phyloP scores from a whole-genome alignment of 2,329 filamentous ascomycete species.

The Aspergillus fischeri region DNA sequence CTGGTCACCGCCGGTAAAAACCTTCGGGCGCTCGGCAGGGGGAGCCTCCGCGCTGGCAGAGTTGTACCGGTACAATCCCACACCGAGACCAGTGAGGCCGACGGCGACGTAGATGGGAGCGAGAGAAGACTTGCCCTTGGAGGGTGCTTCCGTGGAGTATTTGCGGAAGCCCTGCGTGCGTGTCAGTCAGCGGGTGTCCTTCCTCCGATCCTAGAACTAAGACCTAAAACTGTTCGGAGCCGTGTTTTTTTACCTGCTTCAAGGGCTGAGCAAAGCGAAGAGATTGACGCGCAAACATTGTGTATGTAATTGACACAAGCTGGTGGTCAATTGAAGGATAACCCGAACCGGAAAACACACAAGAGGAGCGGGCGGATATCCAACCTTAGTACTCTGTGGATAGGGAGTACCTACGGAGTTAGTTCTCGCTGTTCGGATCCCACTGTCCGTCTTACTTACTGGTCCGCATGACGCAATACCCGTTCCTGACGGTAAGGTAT shows the following conservation, averaged over 20 bases:
- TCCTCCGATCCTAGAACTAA: conserved; percentile 5
- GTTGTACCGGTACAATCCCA: conserved; percentile 54
- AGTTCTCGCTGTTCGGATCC: conserved; percentile 10
- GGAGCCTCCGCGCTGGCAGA: conserved; percentile 27
- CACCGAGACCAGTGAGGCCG: conserved; percentile 43
- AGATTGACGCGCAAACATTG: conserved; percentile 65
- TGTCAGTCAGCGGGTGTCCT: conserved; percentile 6
- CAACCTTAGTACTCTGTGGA: not conserved
- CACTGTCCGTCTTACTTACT: not conserved
- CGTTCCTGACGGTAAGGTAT: conserved; percentile 5
- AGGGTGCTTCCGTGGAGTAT: conserved; percentile 64
- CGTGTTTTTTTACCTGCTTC: conserved; percentile 53
- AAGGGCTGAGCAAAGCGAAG: conserved; percentile 63
- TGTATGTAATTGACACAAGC: conserved; percentile 24
- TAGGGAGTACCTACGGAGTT: not conserved
- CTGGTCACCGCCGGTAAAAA: conserved; percentile 81
- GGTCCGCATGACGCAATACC: conserved; percentile 28
- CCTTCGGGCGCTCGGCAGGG: conserved; percentile 41
- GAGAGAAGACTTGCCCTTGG: conserved; percentile 53
- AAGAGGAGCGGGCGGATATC: not conserved
- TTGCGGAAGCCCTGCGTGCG: conserved; percentile 56
- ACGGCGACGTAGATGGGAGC: conserved; percentile 52
- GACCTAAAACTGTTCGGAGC: not conserved
- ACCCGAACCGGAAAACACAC: not conserved
- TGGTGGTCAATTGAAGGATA: conserved; percentile 13